These are phyloP conservation scores for Lepidium aucheri DNA, from an alignment of 345 rosid species.

Conservation along the genomic window DNA sequence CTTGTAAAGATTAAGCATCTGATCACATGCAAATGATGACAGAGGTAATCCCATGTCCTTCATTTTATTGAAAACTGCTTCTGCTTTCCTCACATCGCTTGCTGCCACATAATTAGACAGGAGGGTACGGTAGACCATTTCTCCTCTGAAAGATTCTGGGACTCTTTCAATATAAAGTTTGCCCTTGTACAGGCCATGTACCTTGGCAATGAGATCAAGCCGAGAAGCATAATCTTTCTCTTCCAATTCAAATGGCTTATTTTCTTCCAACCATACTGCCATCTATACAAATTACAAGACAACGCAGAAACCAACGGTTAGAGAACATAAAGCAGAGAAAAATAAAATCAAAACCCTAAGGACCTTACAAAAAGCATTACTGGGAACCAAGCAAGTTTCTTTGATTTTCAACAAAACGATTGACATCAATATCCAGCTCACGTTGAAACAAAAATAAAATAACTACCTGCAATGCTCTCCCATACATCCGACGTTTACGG, in stretches of 20 bases:
- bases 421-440: background rate
- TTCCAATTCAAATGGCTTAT: conserved; percentile 35
- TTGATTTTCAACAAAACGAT: background rate
- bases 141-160: conserved; percentile 63
- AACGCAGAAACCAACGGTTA: background rate
- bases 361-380: background rate
- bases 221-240: conserved; percentile 81
- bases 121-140: conserved; percentile 61
- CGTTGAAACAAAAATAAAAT: background rate
- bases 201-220: conserved; percentile 71
- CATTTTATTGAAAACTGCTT: conserved; percentile 79
- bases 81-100: conserved; percentile 53
- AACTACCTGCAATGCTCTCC: conserved; percentile 80
- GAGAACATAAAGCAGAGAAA: background rate
- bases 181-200: conserved; percentile 53
- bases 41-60: conserved; percentile 63
- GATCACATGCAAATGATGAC: conserved; percentile 71
- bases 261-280: conserved; percentile 76
- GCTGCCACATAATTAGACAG: conserved; percentile 45
- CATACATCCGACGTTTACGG: conserved; percentile 63
- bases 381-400: background rate
- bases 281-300: conserved; percentile 38
- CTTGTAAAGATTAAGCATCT: conserved; percentile 76
- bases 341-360: background rate
- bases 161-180: conserved; percentile 48